These are phyloP conservation scores for Austroboletus olivaceoglutinosus DNA, from an alignment of 1,284 basidiomycete genomes.

Conservation along the genomic window DNA sequence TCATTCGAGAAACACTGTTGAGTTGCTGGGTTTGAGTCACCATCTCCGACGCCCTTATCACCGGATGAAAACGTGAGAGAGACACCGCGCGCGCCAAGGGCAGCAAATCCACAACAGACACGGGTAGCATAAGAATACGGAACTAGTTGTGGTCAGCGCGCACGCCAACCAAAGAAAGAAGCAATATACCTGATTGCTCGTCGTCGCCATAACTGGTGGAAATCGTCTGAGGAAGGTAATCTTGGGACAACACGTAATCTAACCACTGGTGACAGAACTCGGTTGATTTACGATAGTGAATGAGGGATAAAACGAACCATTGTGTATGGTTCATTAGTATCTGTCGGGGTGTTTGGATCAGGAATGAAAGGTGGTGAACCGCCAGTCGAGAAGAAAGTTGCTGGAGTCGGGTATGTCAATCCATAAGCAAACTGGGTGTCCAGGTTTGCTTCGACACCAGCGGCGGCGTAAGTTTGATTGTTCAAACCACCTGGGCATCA, in stretches of 20 bases:
- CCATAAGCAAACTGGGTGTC: conserved; percentile 70
- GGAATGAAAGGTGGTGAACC: conserved; percentile 60
- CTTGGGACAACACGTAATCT: conserved; percentile 45
- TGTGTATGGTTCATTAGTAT: conserved; percentile 69
- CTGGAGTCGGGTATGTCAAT: conserved; percentile 47
- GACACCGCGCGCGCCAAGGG: conserved; percentile 58
- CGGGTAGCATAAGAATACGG: conserved; percentile 60
- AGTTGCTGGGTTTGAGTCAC: conserved; percentile 45
- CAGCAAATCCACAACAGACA: conserved; percentile 61
- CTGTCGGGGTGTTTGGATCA: conserved; percentile 37
- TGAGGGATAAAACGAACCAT: conserved; percentile 33
- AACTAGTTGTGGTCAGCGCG: conserved; percentile 38
- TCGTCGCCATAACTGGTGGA: conserved; percentile 53
- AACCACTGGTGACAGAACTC: conserved; percentile 48
- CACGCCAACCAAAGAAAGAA: background rate
- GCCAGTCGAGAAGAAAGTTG: conserved; percentile 60
- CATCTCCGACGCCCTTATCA: conserved; percentile 70
- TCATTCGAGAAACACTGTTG: conserved; percentile 60
- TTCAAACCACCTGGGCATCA: conserved; percentile 55
- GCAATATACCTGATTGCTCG: conserved; percentile 56
- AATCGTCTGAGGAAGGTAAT: conserved; percentile 33
- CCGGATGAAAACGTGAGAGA: conserved; percentile 64
- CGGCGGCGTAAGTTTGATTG: conserved; percentile 50
- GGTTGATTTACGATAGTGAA: background rate
- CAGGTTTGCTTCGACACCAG: conserved; percentile 69